A percentile compares a stretch with the other conserved stretches of the same genome.
Evolutionary conservation across 345 rosid genomes (phyloP).

Genomic region (Carallia brachiata): DNA sequence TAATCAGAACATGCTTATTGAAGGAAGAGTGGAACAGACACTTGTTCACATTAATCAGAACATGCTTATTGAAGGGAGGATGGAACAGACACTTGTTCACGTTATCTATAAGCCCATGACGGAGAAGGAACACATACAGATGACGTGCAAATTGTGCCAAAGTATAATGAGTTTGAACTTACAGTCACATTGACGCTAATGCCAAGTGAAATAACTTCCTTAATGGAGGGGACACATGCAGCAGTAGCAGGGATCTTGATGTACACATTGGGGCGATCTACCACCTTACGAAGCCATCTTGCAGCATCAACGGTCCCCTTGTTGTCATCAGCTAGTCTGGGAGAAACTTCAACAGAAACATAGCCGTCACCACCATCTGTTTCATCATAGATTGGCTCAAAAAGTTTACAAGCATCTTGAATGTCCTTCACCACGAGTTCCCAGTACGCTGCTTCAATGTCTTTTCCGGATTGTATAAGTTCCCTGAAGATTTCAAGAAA

Average conservation of each 20-base stretch:
- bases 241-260: constrained; percentile 97
- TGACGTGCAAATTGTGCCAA: too few relatives aligned
- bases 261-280: constrained; percentile 79
- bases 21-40: not conserved
- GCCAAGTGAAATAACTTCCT: constrained; percentile 83
- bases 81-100: not conserved
- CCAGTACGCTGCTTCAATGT: constrained; percentile 91
- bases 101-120: too few relatives aligned
- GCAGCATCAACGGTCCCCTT: constrained; percentile 86
- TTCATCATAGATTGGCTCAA: constrained; percentile 86
- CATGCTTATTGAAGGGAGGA: not conserved
- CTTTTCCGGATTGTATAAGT: constrained; percentile 85
- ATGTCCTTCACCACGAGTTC: constrained; percentile 97
- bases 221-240: constrained; percentile 83
- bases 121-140: too few relatives aligned
- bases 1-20: not conserved
- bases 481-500: constrained; percentile 46
- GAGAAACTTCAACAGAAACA: constrained; percentile 98
- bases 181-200: constrained; percentile 97
- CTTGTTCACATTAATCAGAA: not conserved
- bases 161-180: constrained; percentile 25
- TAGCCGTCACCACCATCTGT: constrained; percentile 94
- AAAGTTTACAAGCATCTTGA: constrained; percentile 95
- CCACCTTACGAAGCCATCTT: constrained; percentile 84
- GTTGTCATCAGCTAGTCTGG: constrained; percentile 90